These are phyloP conservation scores for Allium sativum DNA, from an alignment of 106 monocot species.

Conservation along the genomic window DNA sequence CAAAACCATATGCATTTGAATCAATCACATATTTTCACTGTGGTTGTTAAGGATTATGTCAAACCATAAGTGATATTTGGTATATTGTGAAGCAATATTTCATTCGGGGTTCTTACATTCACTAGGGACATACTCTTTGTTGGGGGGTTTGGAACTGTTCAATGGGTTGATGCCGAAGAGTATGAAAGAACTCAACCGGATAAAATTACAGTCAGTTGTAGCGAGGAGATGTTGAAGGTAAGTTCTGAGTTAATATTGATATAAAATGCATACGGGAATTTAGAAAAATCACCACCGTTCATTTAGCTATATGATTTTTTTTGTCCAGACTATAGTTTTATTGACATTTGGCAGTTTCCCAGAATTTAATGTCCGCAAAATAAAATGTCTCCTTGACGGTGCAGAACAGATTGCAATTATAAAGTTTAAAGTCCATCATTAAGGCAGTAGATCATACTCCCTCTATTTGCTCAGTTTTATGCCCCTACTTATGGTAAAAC, in stretches of 20 bases:
- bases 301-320: too few relatives aligned
- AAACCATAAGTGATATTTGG: neutral
- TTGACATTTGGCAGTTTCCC: too few relatives aligned
- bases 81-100: neutral
- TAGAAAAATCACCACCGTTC: neutral
- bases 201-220: slow-evolving; percentile 61
- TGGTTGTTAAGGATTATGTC: too few relatives aligned
- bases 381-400: too few relatives aligned
- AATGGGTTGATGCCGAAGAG: slow-evolving; percentile 69
- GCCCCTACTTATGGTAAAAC: too few relatives aligned
- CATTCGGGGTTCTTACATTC: neutral
- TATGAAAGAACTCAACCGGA: slow-evolving; percentile 60
- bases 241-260: neutral
- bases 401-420: too few relatives aligned
- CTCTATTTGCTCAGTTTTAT: too few relatives aligned
- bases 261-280: neutral
- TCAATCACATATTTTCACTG: too few relatives aligned
- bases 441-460: too few relatives aligned
- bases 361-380: too few relatives aligned
- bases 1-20: neutral
- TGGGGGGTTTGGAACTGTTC: slow-evolving; percentile 75
- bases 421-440: too few relatives aligned
- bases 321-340: too few relatives aligned
- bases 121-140: slow-evolving; percentile 67
- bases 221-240: slow-evolving; percentile 62